phyloP scores from a whole-genome alignment of 2,329 filamentous ascomycete genomes.

The Cytospora chrysosperma region DNA sequence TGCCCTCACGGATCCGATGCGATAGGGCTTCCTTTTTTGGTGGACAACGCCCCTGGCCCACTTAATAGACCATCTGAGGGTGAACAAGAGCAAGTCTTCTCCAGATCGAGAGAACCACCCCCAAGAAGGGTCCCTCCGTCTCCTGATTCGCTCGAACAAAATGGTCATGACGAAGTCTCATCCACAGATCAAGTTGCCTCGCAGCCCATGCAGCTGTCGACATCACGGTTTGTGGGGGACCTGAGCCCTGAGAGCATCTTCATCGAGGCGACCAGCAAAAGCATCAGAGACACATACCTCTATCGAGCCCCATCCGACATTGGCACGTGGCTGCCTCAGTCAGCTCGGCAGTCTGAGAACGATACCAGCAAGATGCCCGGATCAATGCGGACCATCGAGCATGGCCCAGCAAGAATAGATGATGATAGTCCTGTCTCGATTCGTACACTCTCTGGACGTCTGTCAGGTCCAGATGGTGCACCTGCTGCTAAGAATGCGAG shows the following conservation, averaged over 20 bases:
- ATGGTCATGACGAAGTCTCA: slow-evolving; percentile 24
- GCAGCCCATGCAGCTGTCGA: slow-evolving; percentile 31
- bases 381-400: neutral
- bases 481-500: neutral
- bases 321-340: slow-evolving; percentile 26
- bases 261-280: slow-evolving; percentile 27
- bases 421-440: neutral
- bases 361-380: neutral
- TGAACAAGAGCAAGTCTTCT: slow-evolving; percentile 8
- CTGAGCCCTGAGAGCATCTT: slow-evolving; percentile 34
- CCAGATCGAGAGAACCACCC: slow-evolving; percentile 23
- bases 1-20: slow-evolving; percentile 31
- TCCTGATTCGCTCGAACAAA: slow-evolving; percentile 24
- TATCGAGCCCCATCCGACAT: slow-evolving; percentile 16
- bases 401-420: neutral
- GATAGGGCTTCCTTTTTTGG: neutral
- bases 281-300: neutral
- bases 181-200: slow-evolving; percentile 30
- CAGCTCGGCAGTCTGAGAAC: slow-evolving; percentile 42
- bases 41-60: neutral
- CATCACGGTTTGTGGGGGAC: slow-evolving; percentile 38
- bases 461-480: neutral
- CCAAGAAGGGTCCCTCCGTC: slow-evolving; percentile 27
- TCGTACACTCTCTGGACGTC: neutral
- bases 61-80: slow-evolving; percentile 1